phyloP scores from a whole-genome alignment of 257 asterid species.

The Datura wrightii region DNA sequence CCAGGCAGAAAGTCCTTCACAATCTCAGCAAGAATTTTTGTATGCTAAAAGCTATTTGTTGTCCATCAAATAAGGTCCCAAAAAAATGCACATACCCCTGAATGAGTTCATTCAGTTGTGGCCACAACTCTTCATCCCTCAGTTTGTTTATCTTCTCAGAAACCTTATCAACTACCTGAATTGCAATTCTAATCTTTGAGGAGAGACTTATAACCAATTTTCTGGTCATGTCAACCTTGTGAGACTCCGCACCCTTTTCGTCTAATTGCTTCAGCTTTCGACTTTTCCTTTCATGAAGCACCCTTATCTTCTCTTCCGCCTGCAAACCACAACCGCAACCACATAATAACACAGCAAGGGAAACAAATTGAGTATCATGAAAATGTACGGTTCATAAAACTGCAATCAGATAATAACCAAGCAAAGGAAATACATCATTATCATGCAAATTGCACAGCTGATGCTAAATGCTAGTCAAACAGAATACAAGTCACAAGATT shows the following conservation, averaged over 20 bases:
- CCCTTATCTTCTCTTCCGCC: conserved; percentile 96
- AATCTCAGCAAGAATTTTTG: background rate
- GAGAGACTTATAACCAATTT: conserved; percentile 73
- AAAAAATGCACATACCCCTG: conserved; percentile 65
- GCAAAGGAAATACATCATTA: background rate
- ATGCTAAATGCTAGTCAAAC: conserved; percentile 16
- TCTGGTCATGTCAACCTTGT: conserved; percentile 80
- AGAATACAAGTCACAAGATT: background rate
- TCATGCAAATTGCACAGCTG: background rate
- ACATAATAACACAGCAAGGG: conserved; percentile 23
- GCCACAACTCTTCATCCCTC: conserved; percentile 97
- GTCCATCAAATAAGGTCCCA: background rate
- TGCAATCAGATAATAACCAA: background rate
- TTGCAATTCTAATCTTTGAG: conserved; percentile 86
- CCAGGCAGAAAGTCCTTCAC: background rate
- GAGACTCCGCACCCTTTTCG: conserved; percentile 86
- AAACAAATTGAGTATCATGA: background rate
- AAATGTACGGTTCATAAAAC: background rate
- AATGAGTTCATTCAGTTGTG: conserved; percentile 83
- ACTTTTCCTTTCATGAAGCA: conserved; percentile 72
- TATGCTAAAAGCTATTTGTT: background rate
- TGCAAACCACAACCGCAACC: conserved; percentile 41
- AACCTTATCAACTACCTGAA: conserved; percentile 90
- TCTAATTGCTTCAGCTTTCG: conserved; percentile 69
- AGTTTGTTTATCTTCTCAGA: conserved; percentile 80